Base-by-base conservation (phyloP, 169 alveolate species). In the Plasmodium berghei region DNA sequence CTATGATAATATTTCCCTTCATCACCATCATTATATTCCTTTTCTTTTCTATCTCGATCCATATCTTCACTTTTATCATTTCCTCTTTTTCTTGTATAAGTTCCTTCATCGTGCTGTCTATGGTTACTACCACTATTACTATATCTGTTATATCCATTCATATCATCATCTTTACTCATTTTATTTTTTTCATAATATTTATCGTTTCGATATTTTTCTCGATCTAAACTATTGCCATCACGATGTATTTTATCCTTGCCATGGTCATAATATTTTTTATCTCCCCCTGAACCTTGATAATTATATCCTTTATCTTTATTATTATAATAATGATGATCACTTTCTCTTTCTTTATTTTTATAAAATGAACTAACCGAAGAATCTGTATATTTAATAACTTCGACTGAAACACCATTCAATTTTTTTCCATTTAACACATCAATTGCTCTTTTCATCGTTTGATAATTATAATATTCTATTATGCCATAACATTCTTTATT, bases 391-490 rank as follows among this genome's bases (percentile, higher is more conserved):
- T 52, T 75, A 28, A 92, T 61, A 10, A 93, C 92, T 58, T 89
- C 93, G 5, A 93, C 83, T n/a, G 58, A 20, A 54, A 73, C 87
- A 1, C 87, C 87, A 10, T 90, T 92, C 14, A 93, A 89, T 46
- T 88, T 91, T 77, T 92, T 88, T 22, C 96, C 96, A 71, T 89
- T 67, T 58, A 93, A 90, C 1, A 86, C 95, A 8, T 93, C 95
- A 59, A 92, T 72, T 5, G 97, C 97, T 16, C 88, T 89, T 61
- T 90, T 93, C 86, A 93, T 91, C 8, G 92, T 91, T 45, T 92
- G 92, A 10, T 92, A 93, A 61, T 92, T 92, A 20, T 93, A 66
- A 87, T 88, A 95, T 70, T 95, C 97, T 26, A 95, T 93, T 2
- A 95, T 92, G 1, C 97, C 97, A 72, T 85, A 95, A 14, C 34